A percentile compares a stretch with the other conserved stretches of the same genome.
phyloP scores from a whole-genome alignment of 495 filamentous ascomycete species.

The Penicillium robsamsonii region DNA sequence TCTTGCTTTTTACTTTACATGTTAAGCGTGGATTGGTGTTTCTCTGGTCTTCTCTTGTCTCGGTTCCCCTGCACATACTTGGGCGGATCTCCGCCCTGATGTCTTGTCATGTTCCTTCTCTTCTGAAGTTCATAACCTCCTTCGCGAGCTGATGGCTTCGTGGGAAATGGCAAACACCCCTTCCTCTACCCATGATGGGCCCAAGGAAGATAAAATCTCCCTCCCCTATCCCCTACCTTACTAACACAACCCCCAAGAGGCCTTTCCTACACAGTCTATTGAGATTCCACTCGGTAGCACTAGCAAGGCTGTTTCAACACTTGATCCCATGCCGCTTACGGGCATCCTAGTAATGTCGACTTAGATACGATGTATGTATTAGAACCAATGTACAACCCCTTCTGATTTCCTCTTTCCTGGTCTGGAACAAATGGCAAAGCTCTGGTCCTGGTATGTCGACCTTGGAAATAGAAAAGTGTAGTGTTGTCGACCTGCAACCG shows the following conservation, averaged over 20 bases:
- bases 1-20: conserved; percentile 10
- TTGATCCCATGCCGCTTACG: conserved; percentile 21
- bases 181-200: neutral
- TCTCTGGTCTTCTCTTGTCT: conserved; percentile 8
- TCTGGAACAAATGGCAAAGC: neutral
- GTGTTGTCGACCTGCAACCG: no score
- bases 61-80: conserved; percentile 18
- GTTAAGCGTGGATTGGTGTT: conserved; percentile 13
- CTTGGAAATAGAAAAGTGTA: neutral
- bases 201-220: conserved; percentile 1
- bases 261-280: conserved; percentile 9
- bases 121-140: neutral
- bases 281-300: conserved; percentile 17
- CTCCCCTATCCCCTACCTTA: conserved; percentile 9
- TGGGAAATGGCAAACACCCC: neutral
- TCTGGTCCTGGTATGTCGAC: neutral
- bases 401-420: neutral
- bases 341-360: conserved; percentile 18
- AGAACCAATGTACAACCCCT: conserved; percentile 11
- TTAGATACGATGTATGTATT: conserved; percentile 8
- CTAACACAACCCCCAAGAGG: conserved; percentile 18
- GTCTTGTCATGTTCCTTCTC: conserved; percentile 2
- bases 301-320: conserved; percentile 36
- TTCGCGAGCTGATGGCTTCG: neutral
- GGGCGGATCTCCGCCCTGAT: conserved; percentile 2